Evolutionary conservation across 176 grass and related monocot species (phyloP).

Genomic region (Themeda triandra): DNA sequence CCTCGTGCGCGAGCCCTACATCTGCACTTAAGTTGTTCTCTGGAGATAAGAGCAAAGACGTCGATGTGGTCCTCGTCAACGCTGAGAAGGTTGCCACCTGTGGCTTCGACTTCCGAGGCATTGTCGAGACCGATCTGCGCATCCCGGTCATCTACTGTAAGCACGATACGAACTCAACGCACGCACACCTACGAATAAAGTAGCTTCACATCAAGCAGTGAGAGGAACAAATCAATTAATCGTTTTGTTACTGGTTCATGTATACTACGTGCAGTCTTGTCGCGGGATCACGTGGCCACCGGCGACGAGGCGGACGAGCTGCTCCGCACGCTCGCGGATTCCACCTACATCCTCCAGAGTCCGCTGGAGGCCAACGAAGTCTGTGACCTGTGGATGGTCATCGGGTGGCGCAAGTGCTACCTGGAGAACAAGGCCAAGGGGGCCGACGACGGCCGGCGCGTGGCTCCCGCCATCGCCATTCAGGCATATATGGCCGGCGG

Average conservation of each 20-base stretch:
- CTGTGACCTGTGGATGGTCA: not conserved
- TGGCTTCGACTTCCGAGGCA: conserved; percentile 9
- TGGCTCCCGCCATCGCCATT: not conserved
- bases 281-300: not conserved
- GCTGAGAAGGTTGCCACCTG: not conserved
- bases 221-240: not conserved
- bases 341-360: conserved; percentile 6
- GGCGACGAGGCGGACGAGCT: not conserved
- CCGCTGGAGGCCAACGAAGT: not conserved
- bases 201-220: no score
- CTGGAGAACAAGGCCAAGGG: not conserved
- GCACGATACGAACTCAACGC: not conserved
- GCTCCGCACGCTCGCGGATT: not conserved
- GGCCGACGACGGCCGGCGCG: not conserved
- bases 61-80: not conserved
- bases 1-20: not conserved
- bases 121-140: not conserved
- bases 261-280: not conserved
- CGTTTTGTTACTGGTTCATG: not conserved
- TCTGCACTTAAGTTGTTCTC: not conserved
- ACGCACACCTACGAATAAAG: no score
- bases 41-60: not conserved
- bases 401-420: not conserved
- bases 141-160: conserved; percentile 38
- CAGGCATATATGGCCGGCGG: not conserved